Evolutionary conservation across 192 early-diverging fungal genomes (phyloP).

Genomic region (Linnemannia schmuckeri): DNA sequence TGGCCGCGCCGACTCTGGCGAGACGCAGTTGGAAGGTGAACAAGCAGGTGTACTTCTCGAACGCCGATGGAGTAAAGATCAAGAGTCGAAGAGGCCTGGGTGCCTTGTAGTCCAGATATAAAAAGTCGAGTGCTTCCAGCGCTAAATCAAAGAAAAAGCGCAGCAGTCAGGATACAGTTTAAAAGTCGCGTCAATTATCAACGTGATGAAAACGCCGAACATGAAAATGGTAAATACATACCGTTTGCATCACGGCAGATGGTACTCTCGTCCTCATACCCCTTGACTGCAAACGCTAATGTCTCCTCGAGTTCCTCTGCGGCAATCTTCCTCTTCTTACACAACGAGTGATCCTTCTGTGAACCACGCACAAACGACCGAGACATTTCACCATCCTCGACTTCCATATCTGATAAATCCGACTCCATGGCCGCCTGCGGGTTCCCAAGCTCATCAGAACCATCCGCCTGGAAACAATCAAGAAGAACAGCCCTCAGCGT

Average conservation of each 20-base stretch:
- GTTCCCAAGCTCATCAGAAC: background rate
- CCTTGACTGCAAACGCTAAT: constrained; percentile 55
- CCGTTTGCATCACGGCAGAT: constrained; percentile 59
- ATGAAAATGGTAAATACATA: constrained; percentile 16
- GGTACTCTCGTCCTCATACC: constrained; percentile 43
- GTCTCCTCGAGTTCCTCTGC: constrained; percentile 54
- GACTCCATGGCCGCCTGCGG: background rate
- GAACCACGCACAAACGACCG: background rate
- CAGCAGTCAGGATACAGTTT: background rate
- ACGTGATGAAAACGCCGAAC: background rate
- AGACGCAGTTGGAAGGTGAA: constrained; percentile 65
- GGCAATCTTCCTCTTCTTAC: constrained; percentile 7
- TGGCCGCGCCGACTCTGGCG: constrained; percentile 41
- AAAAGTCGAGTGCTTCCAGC: constrained; percentile 65
- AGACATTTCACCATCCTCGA: background rate
- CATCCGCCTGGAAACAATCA: constrained; percentile 40
- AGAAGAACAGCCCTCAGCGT: constrained; percentile 54
- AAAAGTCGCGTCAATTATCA: no score
- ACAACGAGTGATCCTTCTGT: background rate
- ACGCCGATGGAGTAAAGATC: constrained; percentile 49
- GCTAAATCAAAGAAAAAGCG: constrained; percentile 17
- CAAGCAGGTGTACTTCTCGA: constrained; percentile 62
- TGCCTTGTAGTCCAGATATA: constrained; percentile 62
- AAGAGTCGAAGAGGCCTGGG: constrained; percentile 60
- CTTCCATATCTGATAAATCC: constrained; percentile 21